Base-by-base conservation (phyloP, 805 yeast species). In the Candida endomychidarum region DNA sequence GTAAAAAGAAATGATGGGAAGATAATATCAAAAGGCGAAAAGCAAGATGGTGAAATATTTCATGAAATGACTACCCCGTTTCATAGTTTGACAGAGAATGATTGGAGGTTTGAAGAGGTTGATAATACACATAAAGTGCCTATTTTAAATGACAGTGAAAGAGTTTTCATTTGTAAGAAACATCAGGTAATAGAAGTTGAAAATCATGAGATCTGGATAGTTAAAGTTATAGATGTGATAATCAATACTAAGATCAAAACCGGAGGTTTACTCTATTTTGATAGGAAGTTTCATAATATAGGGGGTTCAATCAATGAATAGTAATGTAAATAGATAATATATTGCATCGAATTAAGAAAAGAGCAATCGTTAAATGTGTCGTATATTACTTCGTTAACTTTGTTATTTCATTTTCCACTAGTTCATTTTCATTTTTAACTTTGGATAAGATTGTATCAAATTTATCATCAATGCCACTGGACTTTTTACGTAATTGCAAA, bases 121-220 rank as follows among this genome's bases (percentile, higher is more conserved):
- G 46, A 41, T 4, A 52, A 49, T 15, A 21, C 12, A 4, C 40
- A 61, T 9, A 53, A 65, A 24, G 60, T 81, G 8, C 93, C 95
- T 0, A 61, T 85, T 0, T 52, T 86, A 42, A 66, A 65, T 16
- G 68, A 74, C 17, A 72, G 80, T 23, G 89, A 82, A 46, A 63
- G 79, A 34, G 75, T 80, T 1, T 61, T 86, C 45, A 73, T 86
- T 14, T 86, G 93, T 56, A 67, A 74, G 40, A 76, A 75, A 38
- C 65, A 60, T 32, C 63, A 70, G 18, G 76, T 74, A 3, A 71
- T 84, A 37, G 57, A 58, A 8, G 82, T 88, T 1, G 89, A 85
- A 45, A 88, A 85, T 54, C 98, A 91, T 62, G 96, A 90, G 56
- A 79, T 91, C 3, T 87, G 96, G 93, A 78, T 89, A 4, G 96